Evolutionary conservation across 768 basidiomycete genomes (phyloP), one percentile per base, ranked within the genome.

Genomic region (Leccinum variicolor): DNA sequence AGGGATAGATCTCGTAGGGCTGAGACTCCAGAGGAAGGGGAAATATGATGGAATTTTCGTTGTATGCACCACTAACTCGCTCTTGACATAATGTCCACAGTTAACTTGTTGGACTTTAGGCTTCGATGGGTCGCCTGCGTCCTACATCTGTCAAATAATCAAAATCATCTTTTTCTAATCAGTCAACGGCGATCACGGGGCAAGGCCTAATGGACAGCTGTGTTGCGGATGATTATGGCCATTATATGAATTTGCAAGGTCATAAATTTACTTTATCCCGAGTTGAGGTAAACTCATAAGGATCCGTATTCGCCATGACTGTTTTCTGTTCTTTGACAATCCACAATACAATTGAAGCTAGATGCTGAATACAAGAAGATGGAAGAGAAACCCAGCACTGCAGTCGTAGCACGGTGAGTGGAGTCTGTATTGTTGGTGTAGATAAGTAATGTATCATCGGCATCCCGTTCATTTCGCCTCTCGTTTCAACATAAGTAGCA

Each of bases 1-100:
- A 74, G 75, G 13, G 64, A 73, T 39, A 68, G 68, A 56, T 74
- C 73, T 14, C 79, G 59, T 26, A 67, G 89, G 50, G 89, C 78
- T 39, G 91, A 92, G 68, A 90, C 86, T 46, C 92, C 91, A 3
- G 92, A 94, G 75, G 91, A 94, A 70, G 91, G 91, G 25, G 91
- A 93, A 69, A 94, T 94, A 64, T 92, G 65, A 80, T 60, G 50
- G n/a, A 29, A 48, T 39, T 36, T 47, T 50, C 36, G 48, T 54
- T 13, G 62, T 64, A 58, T 57, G 57, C 58, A 54, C 48, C 19
- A 33, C 55, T 45, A 28, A 49, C 19, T 31, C 39, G 17, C 11
- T 26, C 23, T 45, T 21, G 23, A 23, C n/a, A n/a, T 29, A 21
- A 47, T 23, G 7, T 28, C 36, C 33, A 25, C 47, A 17, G 43